These are phyloP conservation scores for Globisporangium paroecandrum DNA, from an alignment of 352 stramenopile species.

Conservation along the genomic window DNA sequence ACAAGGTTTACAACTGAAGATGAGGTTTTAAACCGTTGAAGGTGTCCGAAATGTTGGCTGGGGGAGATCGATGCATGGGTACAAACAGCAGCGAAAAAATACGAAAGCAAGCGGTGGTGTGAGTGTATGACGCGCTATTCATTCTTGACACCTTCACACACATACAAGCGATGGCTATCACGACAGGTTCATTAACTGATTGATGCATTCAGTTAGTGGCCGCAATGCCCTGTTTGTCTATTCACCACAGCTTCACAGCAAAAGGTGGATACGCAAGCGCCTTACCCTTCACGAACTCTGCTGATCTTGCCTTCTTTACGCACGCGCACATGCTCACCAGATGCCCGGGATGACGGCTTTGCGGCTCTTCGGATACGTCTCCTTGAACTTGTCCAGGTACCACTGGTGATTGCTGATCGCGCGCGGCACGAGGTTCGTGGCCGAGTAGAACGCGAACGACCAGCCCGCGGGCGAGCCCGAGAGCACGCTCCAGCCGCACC, in stretches of 20 bases:
- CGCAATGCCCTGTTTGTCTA: no score
- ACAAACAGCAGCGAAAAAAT: no score
- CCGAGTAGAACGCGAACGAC: slow-evolving; percentile 49
- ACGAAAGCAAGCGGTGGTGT: no score
- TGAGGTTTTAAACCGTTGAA: background rate
- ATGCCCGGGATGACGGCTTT: slow-evolving; percentile 38
- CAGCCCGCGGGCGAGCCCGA: slow-evolving; percentile 48
- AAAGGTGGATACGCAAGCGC: no score
- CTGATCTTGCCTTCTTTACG: background rate
- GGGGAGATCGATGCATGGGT: no score
- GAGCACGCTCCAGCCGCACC: slow-evolving; percentile 60
- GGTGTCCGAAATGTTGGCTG: background rate
- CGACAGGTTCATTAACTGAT: no score
- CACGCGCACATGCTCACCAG: slow-evolving; percentile 21
- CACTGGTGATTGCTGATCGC: slow-evolving; percentile 50
- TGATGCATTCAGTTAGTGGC: no score
- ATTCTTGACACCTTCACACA: no score
- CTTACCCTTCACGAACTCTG: no score
- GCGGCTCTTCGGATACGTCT: slow-evolving; percentile 32
- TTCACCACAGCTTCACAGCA: no score
- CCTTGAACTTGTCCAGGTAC: slow-evolving; percentile 57
- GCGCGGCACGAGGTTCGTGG: slow-evolving; percentile 44
- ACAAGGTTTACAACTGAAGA: background rate
- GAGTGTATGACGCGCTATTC: no score
- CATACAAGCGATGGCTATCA: no score